phyloP scores from a whole-genome alignment of 305 asterid genomes.

The Fraxinus sp. region DNA sequence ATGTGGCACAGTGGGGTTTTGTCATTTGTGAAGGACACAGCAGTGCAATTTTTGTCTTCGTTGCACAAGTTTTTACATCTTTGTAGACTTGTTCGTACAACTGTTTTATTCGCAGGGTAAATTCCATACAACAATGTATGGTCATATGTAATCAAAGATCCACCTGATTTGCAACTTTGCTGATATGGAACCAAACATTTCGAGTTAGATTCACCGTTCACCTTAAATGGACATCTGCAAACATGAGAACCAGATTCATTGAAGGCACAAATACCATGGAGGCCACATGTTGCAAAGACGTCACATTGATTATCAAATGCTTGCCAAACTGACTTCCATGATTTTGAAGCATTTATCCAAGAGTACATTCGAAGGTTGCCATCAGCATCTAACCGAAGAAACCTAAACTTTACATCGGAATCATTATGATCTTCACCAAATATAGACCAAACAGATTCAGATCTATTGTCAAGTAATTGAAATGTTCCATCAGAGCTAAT shows the following conservation, averaged over 20 bases:
- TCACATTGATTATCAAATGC: slow-evolving; percentile 45
- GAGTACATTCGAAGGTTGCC: slow-evolving; percentile 51
- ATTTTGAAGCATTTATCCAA: slow-evolving; percentile 35
- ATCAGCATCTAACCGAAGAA: slow-evolving; percentile 47
- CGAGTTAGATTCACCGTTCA: slow-evolving; percentile 24
- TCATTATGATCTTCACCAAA: slow-evolving; percentile 43
- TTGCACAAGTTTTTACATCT: slow-evolving; percentile 35
- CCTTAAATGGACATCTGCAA: slow-evolving; percentile 39
- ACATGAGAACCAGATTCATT: slow-evolving; percentile 29
- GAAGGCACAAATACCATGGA: slow-evolving; percentile 36
- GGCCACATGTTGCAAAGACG: slow-evolving; percentile 44
- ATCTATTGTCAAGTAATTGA: slow-evolving; percentile 32
- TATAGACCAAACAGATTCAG: slow-evolving; percentile 36
- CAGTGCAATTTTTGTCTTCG: slow-evolving; percentile 38
- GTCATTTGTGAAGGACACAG: slow-evolving; percentile 37
- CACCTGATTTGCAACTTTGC: slow-evolving; percentile 35
- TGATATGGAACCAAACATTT: slow-evolving; percentile 39
- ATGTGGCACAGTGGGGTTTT: slow-evolving; percentile 35
- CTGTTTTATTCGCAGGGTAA: slow-evolving; percentile 40
- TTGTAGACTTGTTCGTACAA: slow-evolving; percentile 23
- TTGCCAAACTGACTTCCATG: slow-evolving; percentile 50
- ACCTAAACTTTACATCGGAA: slow-evolving; percentile 33
- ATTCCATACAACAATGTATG: slow-evolving; percentile 39
- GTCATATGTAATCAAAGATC: slow-evolving; percentile 28
- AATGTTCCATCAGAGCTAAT: slow-evolving; percentile 32